These are phyloP conservation scores for Setaria italica DNA, from an alignment of 202 grass and related monocot species.

Conservation along the genomic window DNA sequence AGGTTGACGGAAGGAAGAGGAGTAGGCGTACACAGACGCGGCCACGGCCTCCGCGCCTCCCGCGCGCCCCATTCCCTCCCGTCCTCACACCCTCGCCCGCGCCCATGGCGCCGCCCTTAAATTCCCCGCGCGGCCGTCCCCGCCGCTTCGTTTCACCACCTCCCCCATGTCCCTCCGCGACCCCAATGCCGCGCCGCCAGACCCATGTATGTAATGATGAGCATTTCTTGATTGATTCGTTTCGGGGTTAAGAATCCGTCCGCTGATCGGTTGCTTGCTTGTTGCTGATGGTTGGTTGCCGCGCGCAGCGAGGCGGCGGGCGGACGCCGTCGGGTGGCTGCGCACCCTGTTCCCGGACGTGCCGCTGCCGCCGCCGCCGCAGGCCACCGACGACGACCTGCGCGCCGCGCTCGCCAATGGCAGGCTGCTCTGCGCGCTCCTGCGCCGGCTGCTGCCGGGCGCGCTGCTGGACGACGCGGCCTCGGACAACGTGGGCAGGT, in stretches of 20 bases:
- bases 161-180: constrained; percentile 52
- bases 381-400: constrained; percentile 55
- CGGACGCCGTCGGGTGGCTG: constrained; percentile 54
- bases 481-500: constrained; percentile 59
- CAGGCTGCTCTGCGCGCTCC: constrained; percentile 56
- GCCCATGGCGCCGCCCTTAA: constrained; percentile 35
- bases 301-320: constrained; percentile 51
- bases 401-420: constrained; percentile 42
- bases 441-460: constrained; percentile 49
- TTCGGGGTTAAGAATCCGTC: neutral
- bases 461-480: constrained; percentile 51
- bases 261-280: neutral
- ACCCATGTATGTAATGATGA: constrained; percentile 12
- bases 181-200: constrained; percentile 42
- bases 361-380: constrained; percentile 32
- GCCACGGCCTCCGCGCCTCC: constrained; percentile 16
- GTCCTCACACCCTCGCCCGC: constrained; percentile 34
- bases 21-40: neutral
- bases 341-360: constrained; percentile 46
- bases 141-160: constrained; percentile 25
- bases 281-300: neutral
- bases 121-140: constrained; percentile 37
- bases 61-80: constrained; percentile 50
- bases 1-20: neutral
- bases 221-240: neutral